Conservation (phyloP, 2,329 filamentous ascomycete genomes). For the Juglanconis sp. region DNA sequence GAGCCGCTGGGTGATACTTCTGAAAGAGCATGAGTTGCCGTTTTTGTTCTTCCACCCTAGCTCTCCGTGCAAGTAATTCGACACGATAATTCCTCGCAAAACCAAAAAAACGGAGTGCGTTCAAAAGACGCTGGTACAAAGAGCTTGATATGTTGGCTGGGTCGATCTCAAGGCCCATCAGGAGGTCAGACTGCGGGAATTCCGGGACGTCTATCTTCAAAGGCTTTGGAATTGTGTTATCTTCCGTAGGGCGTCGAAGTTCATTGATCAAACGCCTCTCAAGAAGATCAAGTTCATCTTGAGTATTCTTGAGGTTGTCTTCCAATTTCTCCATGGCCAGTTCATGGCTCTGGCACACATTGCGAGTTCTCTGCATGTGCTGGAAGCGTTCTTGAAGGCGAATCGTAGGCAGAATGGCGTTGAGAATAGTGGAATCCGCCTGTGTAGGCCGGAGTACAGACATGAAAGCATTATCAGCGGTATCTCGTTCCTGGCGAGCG, state of each 20-base stretch:
- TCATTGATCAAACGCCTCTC: conserved; percentile 36
- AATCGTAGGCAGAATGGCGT: background rate
- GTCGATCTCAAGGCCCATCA: background rate
- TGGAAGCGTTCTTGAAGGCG: conserved; percentile 3
- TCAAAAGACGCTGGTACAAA: background rate
- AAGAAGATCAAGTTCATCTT: conserved; percentile 21
- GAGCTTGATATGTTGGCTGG: background rate
- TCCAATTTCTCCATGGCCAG: conserved; percentile 33
- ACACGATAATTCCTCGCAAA: background rate
- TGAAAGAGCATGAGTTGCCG: background rate
- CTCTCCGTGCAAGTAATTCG: background rate
- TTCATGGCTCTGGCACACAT: conserved; percentile 25
- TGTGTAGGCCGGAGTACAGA: conserved; percentile 3
- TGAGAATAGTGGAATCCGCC: background rate
- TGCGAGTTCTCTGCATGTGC: conserved; percentile 7
- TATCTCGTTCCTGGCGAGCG: conserved; percentile 4
- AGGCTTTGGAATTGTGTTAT: background rate
- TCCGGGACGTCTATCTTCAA: background rate
- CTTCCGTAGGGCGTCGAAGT: conserved; percentile 19
- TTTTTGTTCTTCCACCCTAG: background rate
- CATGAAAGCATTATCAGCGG: conserved; percentile 16
- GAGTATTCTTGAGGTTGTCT: conserved; percentile 27
- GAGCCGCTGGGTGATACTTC: background rate
- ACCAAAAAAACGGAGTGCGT: background rate
- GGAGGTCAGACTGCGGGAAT: background rate